phyloP scores from a whole-genome alignment of 345 rosid species.

The Acer yangbiense region DNA sequence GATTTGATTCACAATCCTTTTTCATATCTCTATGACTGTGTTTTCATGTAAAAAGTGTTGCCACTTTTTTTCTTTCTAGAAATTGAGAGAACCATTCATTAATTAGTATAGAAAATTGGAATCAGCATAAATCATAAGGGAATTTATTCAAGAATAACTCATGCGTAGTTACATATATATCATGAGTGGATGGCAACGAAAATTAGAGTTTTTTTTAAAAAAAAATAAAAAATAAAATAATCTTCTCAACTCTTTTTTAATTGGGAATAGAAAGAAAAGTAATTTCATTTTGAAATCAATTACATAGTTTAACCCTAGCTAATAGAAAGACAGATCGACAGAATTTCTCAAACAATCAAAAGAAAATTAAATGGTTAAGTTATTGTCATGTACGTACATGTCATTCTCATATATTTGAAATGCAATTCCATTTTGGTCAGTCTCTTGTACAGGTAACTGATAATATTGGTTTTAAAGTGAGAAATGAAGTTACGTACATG shows the following conservation, averaged over 20 bases:
- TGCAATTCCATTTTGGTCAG: no score
- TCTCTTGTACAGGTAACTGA: no score
- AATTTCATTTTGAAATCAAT: no score
- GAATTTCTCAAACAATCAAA: neutral
- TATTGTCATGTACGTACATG: neutral
- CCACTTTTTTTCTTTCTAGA: neutral
- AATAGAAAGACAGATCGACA: no score
- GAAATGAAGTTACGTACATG: neutral
- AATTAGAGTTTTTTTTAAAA: neutral
- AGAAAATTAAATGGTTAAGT: neutral
- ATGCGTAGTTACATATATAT: neutral
- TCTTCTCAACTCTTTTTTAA: no score
- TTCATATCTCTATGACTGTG: neutral
- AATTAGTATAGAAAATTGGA: neutral
- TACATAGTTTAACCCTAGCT: no score
- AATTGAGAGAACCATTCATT: neutral
- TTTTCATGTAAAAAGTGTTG: neutral
- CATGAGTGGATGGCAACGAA: neutral
- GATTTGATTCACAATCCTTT: neutral
- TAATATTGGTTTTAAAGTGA: neutral
- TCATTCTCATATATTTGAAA: neutral
- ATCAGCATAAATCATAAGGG: slow-evolving; percentile 13
- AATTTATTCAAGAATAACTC: slow-evolving; percentile 15
- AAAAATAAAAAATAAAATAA: neutral
- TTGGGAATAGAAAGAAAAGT: neutral